Base-by-base conservation (phyloP, 1,284 basidiomycete species). In the Malassezia restricta region DNA sequence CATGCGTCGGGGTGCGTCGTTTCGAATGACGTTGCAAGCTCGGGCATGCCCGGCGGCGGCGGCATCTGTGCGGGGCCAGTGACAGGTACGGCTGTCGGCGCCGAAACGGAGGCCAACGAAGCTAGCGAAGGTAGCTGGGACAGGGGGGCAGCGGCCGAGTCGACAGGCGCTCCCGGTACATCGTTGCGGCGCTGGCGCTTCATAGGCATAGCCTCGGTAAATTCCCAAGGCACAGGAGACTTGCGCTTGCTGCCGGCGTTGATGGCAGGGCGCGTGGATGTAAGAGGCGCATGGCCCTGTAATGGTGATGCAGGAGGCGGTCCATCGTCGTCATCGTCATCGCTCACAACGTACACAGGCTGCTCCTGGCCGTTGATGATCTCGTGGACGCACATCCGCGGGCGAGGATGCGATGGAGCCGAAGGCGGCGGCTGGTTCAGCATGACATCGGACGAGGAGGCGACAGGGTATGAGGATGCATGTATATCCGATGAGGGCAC, bases 141-240 rank as follows among this genome's bases (percentile, higher is more conserved):
- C 6, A 33, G 33, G 9, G 50, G 31, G 15, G 48, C n/a, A 35
- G 15, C 11, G 33, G 15, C 33, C 33, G 33, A 5, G 15, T 35
- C 33, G 11, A 35, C 33, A 35, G 11, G 15, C 20, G 20, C 20
- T 24, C 20, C 20, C 20, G 20, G 20, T 24, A 4, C 20, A 12
- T 35, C 33, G n/a, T 50, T 47, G 14, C 40, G 53, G 11, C 53
- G 47, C 24, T 27, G 53, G 6, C 53, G 53, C 48, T 55, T 55
- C 27, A 28, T 17, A 5, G 41, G 39, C 7, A 5, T 27, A 12
- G 12, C 20, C 5, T 47, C 47, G 27, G 17, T 29, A n/a, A 6
- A 11, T 11, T 30, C 24, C 37, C 48, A 43, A 9, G 46, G 20
- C 15, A 24, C 27, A 15, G 33, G 41, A 11, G 44, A 41, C 33